Evolutionary conservation across 2,329 filamentous ascomycete genomes (phyloP).

Genomic region (Microthyrium microscopicum): DNA sequence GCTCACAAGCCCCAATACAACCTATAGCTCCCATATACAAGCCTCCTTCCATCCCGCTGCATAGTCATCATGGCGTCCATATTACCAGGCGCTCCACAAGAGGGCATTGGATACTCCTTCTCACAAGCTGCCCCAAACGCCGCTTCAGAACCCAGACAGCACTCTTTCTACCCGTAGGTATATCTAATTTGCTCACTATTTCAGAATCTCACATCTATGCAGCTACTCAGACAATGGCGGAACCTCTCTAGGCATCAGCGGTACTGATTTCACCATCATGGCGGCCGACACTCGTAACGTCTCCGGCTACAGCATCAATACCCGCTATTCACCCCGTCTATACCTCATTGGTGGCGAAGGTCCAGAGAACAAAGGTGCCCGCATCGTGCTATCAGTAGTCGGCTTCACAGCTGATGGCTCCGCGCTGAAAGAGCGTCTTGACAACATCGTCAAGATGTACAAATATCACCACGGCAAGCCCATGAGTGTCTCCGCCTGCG

Average conservation of each 20-base stretch:
- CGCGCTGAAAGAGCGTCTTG: constrained; percentile 82
- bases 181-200: background rate
- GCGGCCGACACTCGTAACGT: constrained; percentile 94
- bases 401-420: constrained; percentile 92
- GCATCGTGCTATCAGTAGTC: constrained; percentile 81
- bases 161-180: constrained; percentile 87
- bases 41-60: background rate
- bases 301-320: constrained; percentile 95
- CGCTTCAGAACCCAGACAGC: constrained; percentile 31
- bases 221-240: constrained; percentile 98
- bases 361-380: constrained; percentile 66
- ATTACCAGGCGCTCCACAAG: constrained; percentile 31
- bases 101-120: constrained; percentile 44
- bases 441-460: constrained; percentile 97
- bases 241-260: constrained; percentile 86
- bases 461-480: constrained; percentile 94
- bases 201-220: constrained; percentile 10
- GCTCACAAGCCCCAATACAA: background rate
- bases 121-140: constrained; percentile 20
- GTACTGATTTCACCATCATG: constrained; percentile 87
- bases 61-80: constrained; percentile 35
- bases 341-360: constrained; percentile 93
- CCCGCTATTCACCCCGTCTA: constrained; percentile 83
- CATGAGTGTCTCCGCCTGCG: constrained; percentile 87
- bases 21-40: background rate